These are phyloP conservation scores for Starmerella cellae DNA, from an alignment of 805 yeast genomes.

Conservation along the genomic window DNA sequence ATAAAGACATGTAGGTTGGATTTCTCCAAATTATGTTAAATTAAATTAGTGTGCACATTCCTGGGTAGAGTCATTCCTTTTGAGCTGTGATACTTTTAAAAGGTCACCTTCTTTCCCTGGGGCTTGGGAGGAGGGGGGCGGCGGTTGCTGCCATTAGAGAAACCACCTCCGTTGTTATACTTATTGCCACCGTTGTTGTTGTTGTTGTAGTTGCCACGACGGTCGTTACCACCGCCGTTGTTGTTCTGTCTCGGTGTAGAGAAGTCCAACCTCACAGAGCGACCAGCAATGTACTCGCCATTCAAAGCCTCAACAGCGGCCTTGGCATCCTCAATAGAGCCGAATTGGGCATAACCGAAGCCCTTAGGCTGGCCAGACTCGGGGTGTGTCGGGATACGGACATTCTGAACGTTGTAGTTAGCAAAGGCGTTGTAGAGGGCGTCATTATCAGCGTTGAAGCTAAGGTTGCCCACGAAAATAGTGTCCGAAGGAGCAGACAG, in stretches of 20 bases:
- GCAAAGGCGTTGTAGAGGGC: constrained; percentile 58
- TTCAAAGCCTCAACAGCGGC: constrained; percentile 75
- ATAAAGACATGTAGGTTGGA: neutral
- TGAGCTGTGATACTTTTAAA: no score
- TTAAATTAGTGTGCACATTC: neutral
- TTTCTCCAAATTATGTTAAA: neutral
- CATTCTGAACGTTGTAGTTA: constrained; percentile 62
- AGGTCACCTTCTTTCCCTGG: constrained; percentile 20
- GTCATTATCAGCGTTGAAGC: constrained; percentile 81
- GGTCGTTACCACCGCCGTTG: constrained; percentile 26
- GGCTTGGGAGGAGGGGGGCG: constrained; percentile 11
- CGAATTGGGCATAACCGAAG: constrained; percentile 92
- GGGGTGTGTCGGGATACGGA: constrained; percentile 95
- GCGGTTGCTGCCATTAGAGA: constrained; percentile 6
- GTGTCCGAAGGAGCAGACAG: constrained; percentile 92
- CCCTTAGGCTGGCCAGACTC: constrained; percentile 99
- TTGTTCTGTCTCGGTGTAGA: constrained; percentile 72
- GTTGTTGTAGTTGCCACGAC: constrained; percentile 20
- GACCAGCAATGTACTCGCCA: constrained; percentile 79
- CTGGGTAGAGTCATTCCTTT: neutral
- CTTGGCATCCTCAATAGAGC: constrained; percentile 77
- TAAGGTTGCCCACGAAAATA: constrained; percentile 86
- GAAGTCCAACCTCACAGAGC: constrained; percentile 90
- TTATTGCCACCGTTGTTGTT: constrained; percentile 21
- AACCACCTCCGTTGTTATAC: constrained; percentile 22